Conservation (phyloP, 768 basidiomycete genomes). For the Collybia nuda region DNA sequence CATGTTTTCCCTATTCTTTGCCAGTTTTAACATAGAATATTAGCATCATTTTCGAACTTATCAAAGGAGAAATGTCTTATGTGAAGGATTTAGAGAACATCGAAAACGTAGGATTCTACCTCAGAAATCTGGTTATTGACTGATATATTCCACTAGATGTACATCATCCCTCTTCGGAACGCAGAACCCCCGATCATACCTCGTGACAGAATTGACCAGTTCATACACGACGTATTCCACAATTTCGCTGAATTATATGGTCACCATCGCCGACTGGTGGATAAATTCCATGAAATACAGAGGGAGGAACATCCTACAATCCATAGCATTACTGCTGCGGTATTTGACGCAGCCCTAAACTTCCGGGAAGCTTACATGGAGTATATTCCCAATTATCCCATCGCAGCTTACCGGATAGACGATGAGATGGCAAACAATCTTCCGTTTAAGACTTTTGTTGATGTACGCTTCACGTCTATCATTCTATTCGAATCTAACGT, state of each 20-base stretch:
- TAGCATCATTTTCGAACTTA: constrained; percentile 91
- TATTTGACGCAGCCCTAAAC: constrained; percentile 88
- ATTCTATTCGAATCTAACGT: constrained; percentile 13
- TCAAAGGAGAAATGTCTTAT: constrained; percentile 95
- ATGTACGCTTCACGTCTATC: constrained; percentile 39
- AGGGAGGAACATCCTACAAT: constrained; percentile 84
- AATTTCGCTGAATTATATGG: constrained; percentile 77
- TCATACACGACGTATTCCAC: constrained; percentile 87
- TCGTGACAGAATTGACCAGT: constrained; percentile 65
- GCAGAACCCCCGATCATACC: constrained; percentile 80
- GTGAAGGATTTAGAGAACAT: constrained; percentile 91
- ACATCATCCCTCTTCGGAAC: constrained; percentile 69
- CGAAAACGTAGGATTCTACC: constrained; percentile 53
- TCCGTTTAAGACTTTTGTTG: constrained; percentile 79
- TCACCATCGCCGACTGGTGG: constrained; percentile 75
- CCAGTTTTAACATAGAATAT: constrained; percentile 6
- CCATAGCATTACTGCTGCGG: constrained; percentile 75
- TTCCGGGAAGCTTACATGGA: constrained; percentile 93
- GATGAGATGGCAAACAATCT: constrained; percentile 84
- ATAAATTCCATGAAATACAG: constrained; percentile 83
- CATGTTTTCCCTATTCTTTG: not conserved
- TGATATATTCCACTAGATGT: constrained; percentile 55
- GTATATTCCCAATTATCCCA: constrained; percentile 91
- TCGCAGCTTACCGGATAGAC: constrained; percentile 84
- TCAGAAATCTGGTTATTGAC: not conserved